Percentiles rank a stretch among this genome's conserved stretches.
Conservation (phyloP, 2,329 filamentous ascomycete species). For the Clonostachys byssicola region DNA sequence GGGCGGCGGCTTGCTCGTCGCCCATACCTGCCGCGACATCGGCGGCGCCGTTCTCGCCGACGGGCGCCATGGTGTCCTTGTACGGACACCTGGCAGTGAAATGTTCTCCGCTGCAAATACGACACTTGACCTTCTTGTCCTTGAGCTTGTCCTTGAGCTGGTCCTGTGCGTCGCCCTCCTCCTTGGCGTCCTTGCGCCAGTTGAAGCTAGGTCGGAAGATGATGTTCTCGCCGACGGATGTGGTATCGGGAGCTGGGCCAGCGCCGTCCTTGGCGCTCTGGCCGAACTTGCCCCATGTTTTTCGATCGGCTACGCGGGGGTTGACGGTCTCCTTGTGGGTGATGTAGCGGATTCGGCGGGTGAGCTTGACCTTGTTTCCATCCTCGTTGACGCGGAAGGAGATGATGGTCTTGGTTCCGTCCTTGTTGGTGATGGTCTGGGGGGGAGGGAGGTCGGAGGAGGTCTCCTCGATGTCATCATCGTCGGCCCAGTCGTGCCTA, state of each 20-base stretch:
- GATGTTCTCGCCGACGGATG: constrained; percentile 95
- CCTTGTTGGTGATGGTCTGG: constrained; percentile 93
- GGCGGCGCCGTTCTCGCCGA: constrained; percentile 54
- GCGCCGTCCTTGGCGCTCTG: constrained; percentile 77
- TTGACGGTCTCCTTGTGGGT: constrained; percentile 92
- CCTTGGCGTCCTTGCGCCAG: constrained; percentile 88
- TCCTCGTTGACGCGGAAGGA: constrained; percentile 88
- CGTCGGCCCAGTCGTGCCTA: constrained; percentile 87
- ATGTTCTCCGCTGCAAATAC: constrained; percentile 98
- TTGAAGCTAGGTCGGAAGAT: constrained; percentile 89
- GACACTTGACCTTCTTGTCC: constrained; percentile 99
- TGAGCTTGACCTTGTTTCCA: constrained; percentile 95
- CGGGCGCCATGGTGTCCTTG: constrained; percentile 98
- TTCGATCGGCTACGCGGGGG: constrained; percentile 92
- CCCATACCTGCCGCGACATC: constrained; percentile 53
- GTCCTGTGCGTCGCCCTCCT: constrained; percentile 70
- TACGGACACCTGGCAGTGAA: constrained; percentile 98
- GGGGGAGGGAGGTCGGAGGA: constrained; percentile 70
- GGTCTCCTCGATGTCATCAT: constrained; percentile 81
- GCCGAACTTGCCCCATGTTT: constrained; percentile 91
- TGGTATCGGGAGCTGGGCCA: constrained; percentile 85
- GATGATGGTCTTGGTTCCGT: constrained; percentile 94
- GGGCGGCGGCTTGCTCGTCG: constrained; percentile 42
- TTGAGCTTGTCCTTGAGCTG: constrained; percentile 81
- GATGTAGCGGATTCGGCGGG: constrained; percentile 88